These are phyloP conservation scores for Pseudogymnoascus sp. DNA, from an alignment of 2,329 filamentous ascomycete species.

Conservation along the genomic window DNA sequence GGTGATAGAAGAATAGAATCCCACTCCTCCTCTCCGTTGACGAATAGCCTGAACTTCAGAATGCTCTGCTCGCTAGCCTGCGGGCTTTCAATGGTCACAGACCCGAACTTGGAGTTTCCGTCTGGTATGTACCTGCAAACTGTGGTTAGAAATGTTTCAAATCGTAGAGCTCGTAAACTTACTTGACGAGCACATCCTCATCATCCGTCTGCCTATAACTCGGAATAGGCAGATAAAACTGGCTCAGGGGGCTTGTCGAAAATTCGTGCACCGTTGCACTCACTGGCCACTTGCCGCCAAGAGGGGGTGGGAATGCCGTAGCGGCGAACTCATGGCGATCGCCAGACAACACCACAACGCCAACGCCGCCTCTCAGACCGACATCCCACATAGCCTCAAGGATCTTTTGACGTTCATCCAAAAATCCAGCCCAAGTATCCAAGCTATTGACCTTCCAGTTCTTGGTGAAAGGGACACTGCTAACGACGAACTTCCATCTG, in stretches of 20 bases:
- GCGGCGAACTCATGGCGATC: constrained; percentile 97
- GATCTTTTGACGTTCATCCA: constrained; percentile 68
- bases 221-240: constrained; percentile 82
- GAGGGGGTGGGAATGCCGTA: constrained; percentile 64
- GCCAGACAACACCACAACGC: constrained; percentile 77
- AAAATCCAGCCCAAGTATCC: constrained; percentile 93
- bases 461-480: constrained; percentile 90
- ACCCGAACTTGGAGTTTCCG: constrained; percentile 84
- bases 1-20: constrained; percentile 49
- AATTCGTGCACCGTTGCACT: constrained; percentile 76
- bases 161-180: constrained; percentile 33
- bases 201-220: constrained; percentile 77
- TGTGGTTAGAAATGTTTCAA: neutral
- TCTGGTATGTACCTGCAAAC: constrained; percentile 61
- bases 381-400: constrained; percentile 91
- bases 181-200: constrained; percentile 80
- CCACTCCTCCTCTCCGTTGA: constrained; percentile 77
- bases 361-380: constrained; percentile 59
- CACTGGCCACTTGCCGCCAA: constrained; percentile 53
- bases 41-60: constrained; percentile 71
- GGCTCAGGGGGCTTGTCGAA: constrained; percentile 80
- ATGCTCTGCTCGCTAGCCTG: constrained; percentile 59
- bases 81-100: constrained; percentile 67
- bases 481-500: constrained; percentile 88
- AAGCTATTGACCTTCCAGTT: constrained; percentile 86